Base-by-base conservation (phyloP, 2,329 filamentous ascomycete genomes). In the Cytospora chrysosperma region DNA sequence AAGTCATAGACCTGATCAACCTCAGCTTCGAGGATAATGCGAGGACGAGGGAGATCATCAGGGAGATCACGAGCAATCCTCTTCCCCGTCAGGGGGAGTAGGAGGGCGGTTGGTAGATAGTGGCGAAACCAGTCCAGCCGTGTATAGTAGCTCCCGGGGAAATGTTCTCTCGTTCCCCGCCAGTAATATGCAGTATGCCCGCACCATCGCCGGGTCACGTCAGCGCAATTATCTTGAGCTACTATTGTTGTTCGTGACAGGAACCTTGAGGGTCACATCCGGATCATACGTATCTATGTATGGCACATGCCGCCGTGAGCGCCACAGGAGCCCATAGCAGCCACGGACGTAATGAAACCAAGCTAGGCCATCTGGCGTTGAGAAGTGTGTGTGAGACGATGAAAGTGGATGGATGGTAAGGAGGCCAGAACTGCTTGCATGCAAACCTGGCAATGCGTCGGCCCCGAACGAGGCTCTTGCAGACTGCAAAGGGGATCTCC, bases 21-120 rank as follows among this genome's bases (percentile, higher is more conserved):
- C 78, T 86, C 24, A 88, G 86, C 72, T 89, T 89, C 69, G 86
- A 87, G 74, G 82, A 85, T 69, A 89, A 88, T 72, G 71, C 79
- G 10, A 77, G 84, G 66, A 85, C 85, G 26, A 82, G 81, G 70
- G 83, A 86, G 68, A 81, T 85, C 19, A 80, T 88, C 52, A 77
- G 76, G 65, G 84, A 88, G 74, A 88, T 89, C 66, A 78, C 78
- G 67, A 77, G 78, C 60, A 82, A 81, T 58, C 80, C 82, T 13
- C 73, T 75, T 37, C 83, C 83, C n/a, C 58, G 61, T 10, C 64
- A 61, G 50, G 54, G 58, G 32, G 64, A 66, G 49, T 54, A 59
- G 17, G 64, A 59, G 17, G 64, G 51, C 26, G 57, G 26, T 17
- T 64, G 57, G 57, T 66, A 61, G 43, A 6, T 19, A 47, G n/a